Evolutionary conservation across 495 filamentous ascomycete genomes (phyloP), one percentile per base, ranked within the genome.

Genomic region (Xylaria scruposa): DNA sequence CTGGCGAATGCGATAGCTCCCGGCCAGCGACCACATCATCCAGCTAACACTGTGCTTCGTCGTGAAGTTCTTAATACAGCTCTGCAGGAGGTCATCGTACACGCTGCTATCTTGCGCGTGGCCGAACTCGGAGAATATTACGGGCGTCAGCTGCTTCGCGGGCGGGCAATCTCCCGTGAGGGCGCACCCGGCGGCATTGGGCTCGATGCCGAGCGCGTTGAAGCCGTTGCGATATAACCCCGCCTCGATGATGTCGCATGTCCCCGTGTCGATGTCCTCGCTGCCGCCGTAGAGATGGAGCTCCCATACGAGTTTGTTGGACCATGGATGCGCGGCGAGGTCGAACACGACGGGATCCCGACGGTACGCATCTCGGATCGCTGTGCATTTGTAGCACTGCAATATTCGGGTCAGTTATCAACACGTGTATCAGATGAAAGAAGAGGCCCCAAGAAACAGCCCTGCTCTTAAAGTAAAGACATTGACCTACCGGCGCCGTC

Each of bases 11-110:
- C 90, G 88, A 71, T 90, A 90, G 65, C 86, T 88, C 1, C 87
- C 87, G 7, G 81, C 81, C 42, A 90, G 67, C 4, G 83, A 83
- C 87, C 88, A 90, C 53, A 83, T 78, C 77, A 84, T 84, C 87
- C 87, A 90, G 59, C 86, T 85, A 2, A 86, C 80, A 49, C 83
- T 72, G 47, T 83, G 79, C 62, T 81, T 74, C 60, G 80, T 79
- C 24, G 89, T 81, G 73, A 80, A 87, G 13, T 76, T 74, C 38
- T 78, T 76, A 65, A 89, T 72, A 68, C 88, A 89, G 36, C 76
- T 78, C 33, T 82, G 81, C 71, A 88, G 87, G 7, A 79, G 75
- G 49, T 79, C 76, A 59, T 82, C 76, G 73, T 85, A 80, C 63
- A 80, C 69, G 56, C 79, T 81, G 26, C 60, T 71, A 54, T 82